Conservation (phyloP, 257 asterid genomes). For the Prunella vulgaris region DNA sequence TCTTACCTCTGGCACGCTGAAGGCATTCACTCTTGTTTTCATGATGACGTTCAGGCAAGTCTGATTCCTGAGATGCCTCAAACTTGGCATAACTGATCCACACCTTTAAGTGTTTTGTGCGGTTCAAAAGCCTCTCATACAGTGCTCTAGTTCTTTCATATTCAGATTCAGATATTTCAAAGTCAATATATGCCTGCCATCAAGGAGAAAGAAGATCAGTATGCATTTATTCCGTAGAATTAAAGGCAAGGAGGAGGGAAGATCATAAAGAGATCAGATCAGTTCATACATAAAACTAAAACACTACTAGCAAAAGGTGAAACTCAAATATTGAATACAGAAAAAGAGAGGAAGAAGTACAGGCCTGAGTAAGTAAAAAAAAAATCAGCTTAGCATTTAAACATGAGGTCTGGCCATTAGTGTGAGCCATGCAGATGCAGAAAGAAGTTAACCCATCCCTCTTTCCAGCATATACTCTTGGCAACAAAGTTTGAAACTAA, state of each 20-base stretch:
- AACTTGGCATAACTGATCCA: conserved; percentile 98
- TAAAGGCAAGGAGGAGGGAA: neutral
- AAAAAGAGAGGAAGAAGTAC: neutral
- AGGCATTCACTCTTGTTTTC: conserved; percentile 53
- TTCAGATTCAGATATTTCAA: conserved; percentile 85
- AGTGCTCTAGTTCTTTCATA: conserved; percentile 78
- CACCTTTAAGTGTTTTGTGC: conserved; percentile 94
- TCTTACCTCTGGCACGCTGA: conserved; percentile 73
- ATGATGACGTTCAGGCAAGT: conserved; percentile 40
- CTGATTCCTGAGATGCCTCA: conserved; percentile 61
- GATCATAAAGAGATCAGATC: conserved; percentile 5
- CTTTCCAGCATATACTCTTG: neutral
- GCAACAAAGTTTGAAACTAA: neutral
- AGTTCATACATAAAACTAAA: neutral
- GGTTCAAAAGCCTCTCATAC: conserved; percentile 82
- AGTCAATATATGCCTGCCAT: conserved; percentile 87
- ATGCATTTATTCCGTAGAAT: neutral
- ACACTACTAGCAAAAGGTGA: neutral
- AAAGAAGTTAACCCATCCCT: neutral
- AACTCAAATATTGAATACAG: neutral
- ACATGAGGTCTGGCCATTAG: neutral
- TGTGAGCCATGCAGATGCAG: neutral
- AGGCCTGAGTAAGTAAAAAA: neutral
- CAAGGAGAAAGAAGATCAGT: conserved; percentile 15
- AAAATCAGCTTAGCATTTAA: neutral